Evolutionary conservation across 768 basidiomycete species (phyloP).

Genomic region (Termitomyces sp.): DNA sequence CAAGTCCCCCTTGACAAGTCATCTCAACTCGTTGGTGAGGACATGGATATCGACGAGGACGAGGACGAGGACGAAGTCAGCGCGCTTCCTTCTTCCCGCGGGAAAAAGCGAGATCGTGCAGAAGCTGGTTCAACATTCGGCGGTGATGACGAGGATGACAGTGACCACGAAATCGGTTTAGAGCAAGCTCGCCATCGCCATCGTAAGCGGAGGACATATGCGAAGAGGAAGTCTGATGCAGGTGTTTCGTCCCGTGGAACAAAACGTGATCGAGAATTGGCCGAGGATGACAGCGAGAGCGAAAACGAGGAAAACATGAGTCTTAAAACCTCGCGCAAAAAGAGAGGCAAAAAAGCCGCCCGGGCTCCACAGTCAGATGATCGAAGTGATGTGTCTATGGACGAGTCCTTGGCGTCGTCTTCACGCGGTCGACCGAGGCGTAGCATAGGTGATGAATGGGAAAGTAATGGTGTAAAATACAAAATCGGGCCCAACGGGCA

Average conservation of each 20-base stretch:
- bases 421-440: conserved; percentile 49
- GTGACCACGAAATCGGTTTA: conserved; percentile 29
- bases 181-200: conserved; percentile 38
- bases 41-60: conserved; percentile 45
- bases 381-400: conserved; percentile 41
- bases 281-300: conserved; percentile 38
- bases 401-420: conserved; percentile 42
- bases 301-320: conserved; percentile 28
- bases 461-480: conserved; percentile 60
- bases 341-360: conserved; percentile 43
- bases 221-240: conserved; percentile 46
- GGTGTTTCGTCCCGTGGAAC: conserved; percentile 39
- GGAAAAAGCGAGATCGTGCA: conserved; percentile 72
- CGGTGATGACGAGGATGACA: conserved; percentile 47
- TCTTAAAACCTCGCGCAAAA: conserved; percentile 36
- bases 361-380: conserved; percentile 26
- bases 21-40: conserved; percentile 27
- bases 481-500: conserved; percentile 70
- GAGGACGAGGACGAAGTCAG: conserved; percentile 38
- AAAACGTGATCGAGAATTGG: conserved; percentile 61
- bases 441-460: conserved; percentile 70
- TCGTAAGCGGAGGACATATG: conserved; percentile 53
- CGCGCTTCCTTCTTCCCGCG: conserved; percentile 36
- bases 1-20: conserved; percentile 44
- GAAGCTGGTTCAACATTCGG: conserved; percentile 71